Evolutionary conservation across 768 basidiomycete species (phyloP).

Genomic region (Leccinum incarnatum): DNA sequence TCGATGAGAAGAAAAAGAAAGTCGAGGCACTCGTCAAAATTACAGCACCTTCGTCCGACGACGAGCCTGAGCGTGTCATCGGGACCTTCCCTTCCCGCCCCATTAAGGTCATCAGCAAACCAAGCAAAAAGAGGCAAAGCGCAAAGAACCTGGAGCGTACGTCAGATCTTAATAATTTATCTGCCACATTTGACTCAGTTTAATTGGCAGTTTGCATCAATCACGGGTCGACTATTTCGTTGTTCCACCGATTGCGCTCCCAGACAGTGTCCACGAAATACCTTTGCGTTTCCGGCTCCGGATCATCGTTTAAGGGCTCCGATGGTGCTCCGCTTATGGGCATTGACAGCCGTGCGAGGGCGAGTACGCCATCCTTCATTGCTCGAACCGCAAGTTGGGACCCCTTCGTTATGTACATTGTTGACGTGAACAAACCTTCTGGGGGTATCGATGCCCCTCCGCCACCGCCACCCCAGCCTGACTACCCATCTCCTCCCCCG

Average conservation of each 20-base stretch:
- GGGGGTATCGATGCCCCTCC: constrained; percentile 75
- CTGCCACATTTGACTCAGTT: constrained; percentile 13
- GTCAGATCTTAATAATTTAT: constrained; percentile 33
- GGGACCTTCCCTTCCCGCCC: constrained; percentile 89
- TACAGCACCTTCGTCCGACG: constrained; percentile 74
- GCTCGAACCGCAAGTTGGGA: constrained; percentile 91
- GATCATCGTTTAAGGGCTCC: constrained; percentile 89
- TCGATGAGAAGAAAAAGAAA: constrained; percentile 93
- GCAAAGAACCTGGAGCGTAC: constrained; percentile 89
- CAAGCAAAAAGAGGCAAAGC: constrained; percentile 94
- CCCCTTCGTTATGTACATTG: constrained; percentile 96
- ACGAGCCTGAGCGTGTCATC: constrained; percentile 78
- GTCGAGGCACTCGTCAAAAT: constrained; percentile 92
- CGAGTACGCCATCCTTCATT: constrained; percentile 82
- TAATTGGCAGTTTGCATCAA: constrained; percentile 76
- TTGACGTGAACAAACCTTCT: constrained; percentile 84
- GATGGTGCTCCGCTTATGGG: constrained; percentile 87
- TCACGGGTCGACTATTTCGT: constrained; percentile 91
- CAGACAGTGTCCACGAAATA: constrained; percentile 97
- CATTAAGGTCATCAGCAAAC: constrained; percentile 99
- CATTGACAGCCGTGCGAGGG: constrained; percentile 65
- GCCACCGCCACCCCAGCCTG: constrained; percentile 79
- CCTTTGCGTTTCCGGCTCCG: constrained; percentile 91
- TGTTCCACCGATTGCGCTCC: constrained; percentile 94
- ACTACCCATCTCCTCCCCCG: constrained; percentile 89